Evolutionary conservation across 257 asterid species (phyloP).

Genomic region (Nicotiana undulata): DNA sequence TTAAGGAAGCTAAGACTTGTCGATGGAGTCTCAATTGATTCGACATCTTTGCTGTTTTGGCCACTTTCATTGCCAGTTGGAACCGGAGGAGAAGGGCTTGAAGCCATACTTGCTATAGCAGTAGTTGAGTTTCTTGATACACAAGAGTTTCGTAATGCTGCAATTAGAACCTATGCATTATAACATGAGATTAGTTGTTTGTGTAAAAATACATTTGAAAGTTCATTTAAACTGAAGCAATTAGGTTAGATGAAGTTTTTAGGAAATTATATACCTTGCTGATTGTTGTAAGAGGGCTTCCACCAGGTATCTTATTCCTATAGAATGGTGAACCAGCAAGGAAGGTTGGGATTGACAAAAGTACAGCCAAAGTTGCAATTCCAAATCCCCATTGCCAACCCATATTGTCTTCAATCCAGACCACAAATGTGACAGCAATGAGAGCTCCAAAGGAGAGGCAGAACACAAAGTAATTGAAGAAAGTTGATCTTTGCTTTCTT

Average conservation of each 20-base stretch:
- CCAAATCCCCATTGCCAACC: constrained; percentile 98
- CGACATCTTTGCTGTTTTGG: background rate
- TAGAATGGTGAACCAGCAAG: constrained; percentile 53
- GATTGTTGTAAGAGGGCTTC: constrained; percentile 71
- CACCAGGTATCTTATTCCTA: constrained; percentile 55
- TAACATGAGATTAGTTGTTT: background rate
- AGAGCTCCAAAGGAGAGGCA: constrained; percentile 67
- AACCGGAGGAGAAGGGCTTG: constrained; percentile 27
- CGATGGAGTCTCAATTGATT: constrained; percentile 14
- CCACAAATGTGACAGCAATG: constrained; percentile 69
- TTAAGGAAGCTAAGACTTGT: constrained; percentile 26
- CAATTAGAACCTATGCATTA: constrained; percentile 26
- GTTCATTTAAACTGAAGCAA: background rate
- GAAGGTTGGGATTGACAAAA: constrained; percentile 57
- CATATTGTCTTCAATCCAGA: constrained; percentile 84
- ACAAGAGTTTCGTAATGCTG: constrained; percentile 23
- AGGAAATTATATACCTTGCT: constrained; percentile 30
- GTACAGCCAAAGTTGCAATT: constrained; percentile 51
- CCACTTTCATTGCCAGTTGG: constrained; percentile 12
- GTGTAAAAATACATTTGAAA: background rate
- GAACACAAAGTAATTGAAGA: constrained; percentile 78
- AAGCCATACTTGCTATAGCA: constrained; percentile 30
- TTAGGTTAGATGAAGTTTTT: background rate
- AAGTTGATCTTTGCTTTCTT: constrained; percentile 65
- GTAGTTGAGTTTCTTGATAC: constrained; percentile 20